Evolutionary conservation across 2,329 filamentous ascomycete species (phyloP).

Genomic region (Golovinomyces cichoracearum): DNA sequence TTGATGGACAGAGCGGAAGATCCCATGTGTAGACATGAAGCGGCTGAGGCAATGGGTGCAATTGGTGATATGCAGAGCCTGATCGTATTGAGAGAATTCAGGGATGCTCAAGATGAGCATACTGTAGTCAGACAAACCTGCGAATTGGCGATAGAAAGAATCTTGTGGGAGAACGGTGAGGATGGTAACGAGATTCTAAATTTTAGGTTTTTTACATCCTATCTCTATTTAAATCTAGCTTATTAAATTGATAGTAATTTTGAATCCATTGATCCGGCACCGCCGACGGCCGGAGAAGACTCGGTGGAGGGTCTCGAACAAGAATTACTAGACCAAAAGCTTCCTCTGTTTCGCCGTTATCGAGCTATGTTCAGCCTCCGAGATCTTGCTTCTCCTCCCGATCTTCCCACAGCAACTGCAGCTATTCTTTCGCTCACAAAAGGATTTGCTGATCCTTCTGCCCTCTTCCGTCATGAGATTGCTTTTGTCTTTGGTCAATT

Average conservation of each 20-base stretch:
- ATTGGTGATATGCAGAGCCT: conserved; percentile 52
- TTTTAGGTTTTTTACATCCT: conserved; percentile 36
- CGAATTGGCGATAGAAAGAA: conserved; percentile 82
- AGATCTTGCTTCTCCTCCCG: conserved; percentile 78
- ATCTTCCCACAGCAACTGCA: conserved; percentile 68
- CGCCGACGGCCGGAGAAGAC: conserved; percentile 42
- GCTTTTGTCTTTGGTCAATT: conserved; percentile 96
- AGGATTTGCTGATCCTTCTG: conserved; percentile 63
- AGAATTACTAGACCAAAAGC: conserved; percentile 49
- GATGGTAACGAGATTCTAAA: conserved; percentile 53
- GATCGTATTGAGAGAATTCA: conserved; percentile 42
- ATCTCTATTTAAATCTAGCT: conserved; percentile 2
- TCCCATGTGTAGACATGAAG: conserved; percentile 87
- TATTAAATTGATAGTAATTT: conserved; percentile 42
- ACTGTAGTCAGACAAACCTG: conserved; percentile 81
- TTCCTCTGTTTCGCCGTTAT: conserved; percentile 76
- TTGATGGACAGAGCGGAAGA: conserved; percentile 62
- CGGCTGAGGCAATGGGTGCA: conserved; percentile 79
- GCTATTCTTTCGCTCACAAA: conserved; percentile 65
- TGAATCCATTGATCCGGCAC: conserved; percentile 81
- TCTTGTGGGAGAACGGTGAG: conserved; percentile 72
- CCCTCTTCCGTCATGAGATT: conserved; percentile 89
- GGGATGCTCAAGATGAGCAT: conserved; percentile 50
- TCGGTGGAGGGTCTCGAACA: conserved; percentile 51
- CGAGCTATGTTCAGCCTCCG: conserved; percentile 94